These are phyloP conservation scores for Aspergillus fructus DNA, from an alignment of 2,329 filamentous ascomycete species.

Conservation along the genomic window DNA sequence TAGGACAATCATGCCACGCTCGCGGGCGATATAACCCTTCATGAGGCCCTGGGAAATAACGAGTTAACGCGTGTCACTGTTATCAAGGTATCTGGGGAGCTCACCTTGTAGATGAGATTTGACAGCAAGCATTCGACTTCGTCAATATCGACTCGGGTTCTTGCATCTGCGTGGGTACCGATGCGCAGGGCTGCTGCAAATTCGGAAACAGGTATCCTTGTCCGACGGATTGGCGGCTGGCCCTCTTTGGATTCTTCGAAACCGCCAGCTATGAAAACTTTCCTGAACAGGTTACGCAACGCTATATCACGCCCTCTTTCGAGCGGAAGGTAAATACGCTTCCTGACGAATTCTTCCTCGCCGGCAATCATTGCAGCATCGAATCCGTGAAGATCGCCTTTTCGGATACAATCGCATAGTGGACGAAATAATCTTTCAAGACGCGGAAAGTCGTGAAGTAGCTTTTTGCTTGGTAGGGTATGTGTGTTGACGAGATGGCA, in stretches of 20 bases:
- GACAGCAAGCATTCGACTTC: conserved; percentile 94
- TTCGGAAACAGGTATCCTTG: conserved; percentile 77
- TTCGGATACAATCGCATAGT: conserved; percentile 74
- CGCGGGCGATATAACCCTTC: conserved; percentile 96
- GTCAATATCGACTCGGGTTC: conserved; percentile 72
- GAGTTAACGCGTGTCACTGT: conserved; percentile 4
- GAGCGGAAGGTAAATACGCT: conserved; percentile 89
- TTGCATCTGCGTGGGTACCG: conserved; percentile 53
- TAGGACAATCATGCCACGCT: conserved; percentile 84
- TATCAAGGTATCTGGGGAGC: not conserved
- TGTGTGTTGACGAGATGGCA: conserved; percentile 88
- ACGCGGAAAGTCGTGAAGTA: conserved; percentile 73
- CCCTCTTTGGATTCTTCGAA: conserved; percentile 75
- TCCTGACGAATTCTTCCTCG: conserved; percentile 90
- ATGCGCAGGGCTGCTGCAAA: conserved; percentile 83
- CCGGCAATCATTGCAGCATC: conserved; percentile 76
- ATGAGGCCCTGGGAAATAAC: conserved; percentile 69
- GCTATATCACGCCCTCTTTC: conserved; percentile 91
- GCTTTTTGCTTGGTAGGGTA: conserved; percentile 69
- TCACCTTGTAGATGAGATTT: conserved; percentile 97
- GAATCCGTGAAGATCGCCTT: conserved; percentile 78
- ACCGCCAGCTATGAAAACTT: conserved; percentile 83
- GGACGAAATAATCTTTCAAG: conserved; percentile 78
- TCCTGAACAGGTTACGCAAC: conserved; percentile 84
- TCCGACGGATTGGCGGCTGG: conserved; percentile 60